phyloP scores from a whole-genome alignment of 352 stramenopile genomes.

The Pythium brachiatum region DNA sequence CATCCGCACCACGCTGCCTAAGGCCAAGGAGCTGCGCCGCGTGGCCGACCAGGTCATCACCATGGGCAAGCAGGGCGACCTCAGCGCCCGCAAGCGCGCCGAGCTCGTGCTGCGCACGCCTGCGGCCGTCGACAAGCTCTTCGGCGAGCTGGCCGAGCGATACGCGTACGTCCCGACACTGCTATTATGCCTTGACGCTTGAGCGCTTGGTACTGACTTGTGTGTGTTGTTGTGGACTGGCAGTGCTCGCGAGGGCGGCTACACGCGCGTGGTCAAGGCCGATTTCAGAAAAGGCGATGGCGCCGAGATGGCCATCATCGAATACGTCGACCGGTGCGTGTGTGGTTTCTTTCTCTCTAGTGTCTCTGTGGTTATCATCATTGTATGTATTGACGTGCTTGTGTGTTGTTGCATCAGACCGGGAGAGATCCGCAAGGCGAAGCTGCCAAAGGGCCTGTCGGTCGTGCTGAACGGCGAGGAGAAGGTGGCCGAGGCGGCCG shows the following conservation, averaged over 20 bases:
- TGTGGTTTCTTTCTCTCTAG: neutral
- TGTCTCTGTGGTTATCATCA: no score
- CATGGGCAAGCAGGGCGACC: slow-evolving; percentile 89
- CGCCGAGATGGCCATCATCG: slow-evolving; percentile 97
- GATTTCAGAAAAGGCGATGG: slow-evolving; percentile 92
- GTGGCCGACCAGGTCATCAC: slow-evolving; percentile 95
- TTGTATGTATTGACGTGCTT: neutral
- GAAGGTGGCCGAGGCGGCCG: slow-evolving; percentile 1
- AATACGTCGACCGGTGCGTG: slow-evolving; percentile 94
- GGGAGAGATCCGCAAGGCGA: slow-evolving; percentile 83
- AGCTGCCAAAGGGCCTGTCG: slow-evolving; percentile 56
- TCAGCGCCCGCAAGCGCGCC: slow-evolving; percentile 83
- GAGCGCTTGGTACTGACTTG: neutral
- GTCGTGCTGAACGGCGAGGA: slow-evolving; percentile 28
- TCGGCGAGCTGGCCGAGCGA: slow-evolving; percentile 93
- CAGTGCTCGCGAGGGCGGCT: slow-evolving; percentile 85
- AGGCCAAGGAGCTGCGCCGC: slow-evolving; percentile 94
- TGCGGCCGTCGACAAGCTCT: slow-evolving; percentile 93
- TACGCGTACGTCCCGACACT: slow-evolving; percentile 79
- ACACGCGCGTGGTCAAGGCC: slow-evolving; percentile 96
- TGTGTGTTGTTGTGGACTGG: slow-evolving; percentile 3
- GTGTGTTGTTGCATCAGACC: slow-evolving; percentile 35
- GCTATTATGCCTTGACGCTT: neutral
- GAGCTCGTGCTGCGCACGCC: slow-evolving; percentile 87
- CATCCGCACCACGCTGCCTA: slow-evolving; percentile 96